Evolutionary conservation across 1,139 yeast genomes (phyloP).

Genomic region (Pichia sp.): DNA sequence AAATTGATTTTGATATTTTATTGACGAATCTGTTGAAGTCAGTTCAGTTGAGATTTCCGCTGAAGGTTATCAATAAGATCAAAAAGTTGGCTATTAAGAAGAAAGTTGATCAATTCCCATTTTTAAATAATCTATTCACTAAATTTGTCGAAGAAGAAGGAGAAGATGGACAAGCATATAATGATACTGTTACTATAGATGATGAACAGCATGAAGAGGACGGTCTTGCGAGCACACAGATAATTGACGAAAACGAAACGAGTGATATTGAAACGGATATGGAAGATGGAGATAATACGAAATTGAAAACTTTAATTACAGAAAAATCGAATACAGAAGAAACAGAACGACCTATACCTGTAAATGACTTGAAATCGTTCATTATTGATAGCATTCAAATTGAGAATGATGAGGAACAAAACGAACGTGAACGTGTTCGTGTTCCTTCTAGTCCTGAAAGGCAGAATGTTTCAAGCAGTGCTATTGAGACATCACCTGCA

Average conservation of each 20-base stretch:
- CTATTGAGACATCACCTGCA: neutral
- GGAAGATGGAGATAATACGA: neutral
- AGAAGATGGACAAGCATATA: too few species aligned
- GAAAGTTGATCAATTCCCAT: neutral
- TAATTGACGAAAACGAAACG: too few species aligned
- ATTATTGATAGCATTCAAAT: slow-evolving; percentile 12
- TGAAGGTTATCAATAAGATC: neutral
- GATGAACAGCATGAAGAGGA: too few species aligned
- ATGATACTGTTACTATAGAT: too few species aligned
- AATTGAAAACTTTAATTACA: too few species aligned
- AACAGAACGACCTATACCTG: too few species aligned
- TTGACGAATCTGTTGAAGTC: neutral
- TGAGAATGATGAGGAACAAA: slow-evolving; percentile 1
- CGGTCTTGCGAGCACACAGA: too few species aligned
- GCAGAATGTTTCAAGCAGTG: neutral
- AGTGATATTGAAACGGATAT: neutral
- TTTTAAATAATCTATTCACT: neutral
- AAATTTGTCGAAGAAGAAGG: neutral
- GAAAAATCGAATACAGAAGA: too few species aligned
- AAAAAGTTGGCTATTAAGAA: slow-evolving; percentile 6
- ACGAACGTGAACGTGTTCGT: neutral
- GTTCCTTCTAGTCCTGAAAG: slow-evolving; percentile 1
- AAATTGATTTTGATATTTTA: neutral
- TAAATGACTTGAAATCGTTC: slow-evolving; percentile 6
- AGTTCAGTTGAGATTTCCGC: slow-evolving; percentile 1